Conservation (phyloP, 139 green algal species). For the Chlamydomonas sp. region DNA sequence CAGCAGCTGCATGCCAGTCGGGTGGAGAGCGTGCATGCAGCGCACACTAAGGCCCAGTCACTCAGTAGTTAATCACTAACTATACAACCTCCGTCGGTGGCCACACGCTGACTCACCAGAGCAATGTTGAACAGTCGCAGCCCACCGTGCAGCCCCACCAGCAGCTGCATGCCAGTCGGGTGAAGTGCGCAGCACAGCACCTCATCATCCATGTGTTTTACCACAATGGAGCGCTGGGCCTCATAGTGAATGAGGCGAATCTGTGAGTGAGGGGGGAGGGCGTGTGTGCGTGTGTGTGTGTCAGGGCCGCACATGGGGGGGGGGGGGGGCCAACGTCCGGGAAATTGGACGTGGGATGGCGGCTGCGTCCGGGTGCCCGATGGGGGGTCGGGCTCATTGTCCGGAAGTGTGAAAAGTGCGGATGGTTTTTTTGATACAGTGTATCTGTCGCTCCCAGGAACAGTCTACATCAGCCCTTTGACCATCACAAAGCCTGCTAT, state of each 20-base stretch:
- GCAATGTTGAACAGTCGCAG: constrained; percentile 26
- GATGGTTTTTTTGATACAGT: too few species aligned
- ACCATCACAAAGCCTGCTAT: too few species aligned
- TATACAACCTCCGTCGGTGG: neutral
- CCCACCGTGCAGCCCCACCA: constrained; percentile 33
- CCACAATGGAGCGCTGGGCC: constrained; percentile 12
- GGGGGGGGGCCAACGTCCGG: too few species aligned
- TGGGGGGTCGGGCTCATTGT: too few species aligned
- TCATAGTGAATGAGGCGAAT: constrained; percentile 30
- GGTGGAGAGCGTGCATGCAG: constrained; percentile 35
- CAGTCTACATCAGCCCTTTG: too few species aligned
- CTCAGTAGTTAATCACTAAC: constrained; percentile 1
- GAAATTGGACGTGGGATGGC: too few species aligned
- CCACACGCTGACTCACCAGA: constrained; percentile 20
- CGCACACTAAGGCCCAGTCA: neutral
- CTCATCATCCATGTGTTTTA: constrained; percentile 37
- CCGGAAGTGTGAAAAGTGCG: too few species aligned
- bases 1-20: constrained; percentile 27
- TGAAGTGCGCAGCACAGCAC: constrained; percentile 28
- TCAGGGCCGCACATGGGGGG: too few species aligned
- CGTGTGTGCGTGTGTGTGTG: too few species aligned
- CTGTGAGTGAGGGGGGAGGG: too few species aligned
- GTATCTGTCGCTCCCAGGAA: too few species aligned
- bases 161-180: constrained; percentile 27
- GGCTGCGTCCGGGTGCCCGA: too few species aligned